Percentiles rank a stretch among this genome's conserved stretches.
Evolutionary conservation across 495 filamentous ascomycete species (phyloP).

Genomic region (Penicillium paradoxum): DNA sequence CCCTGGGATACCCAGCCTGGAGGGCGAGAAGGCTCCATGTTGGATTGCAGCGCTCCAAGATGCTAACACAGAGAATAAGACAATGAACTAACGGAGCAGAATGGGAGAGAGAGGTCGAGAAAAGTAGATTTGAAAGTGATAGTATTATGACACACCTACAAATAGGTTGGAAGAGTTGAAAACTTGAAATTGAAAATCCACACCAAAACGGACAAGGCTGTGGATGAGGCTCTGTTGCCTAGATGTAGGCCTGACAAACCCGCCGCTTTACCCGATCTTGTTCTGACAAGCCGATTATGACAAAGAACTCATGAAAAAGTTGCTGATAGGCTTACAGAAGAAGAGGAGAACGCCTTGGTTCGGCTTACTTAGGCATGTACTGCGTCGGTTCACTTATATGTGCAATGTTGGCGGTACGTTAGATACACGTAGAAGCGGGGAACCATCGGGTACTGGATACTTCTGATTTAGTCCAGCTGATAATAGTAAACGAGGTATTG

Average conservation of each 20-base stretch:
- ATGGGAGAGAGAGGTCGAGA: background rate
- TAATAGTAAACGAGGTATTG: too few species aligned
- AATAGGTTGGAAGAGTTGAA: too few species aligned
- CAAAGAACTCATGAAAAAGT: background rate
- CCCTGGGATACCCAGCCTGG: background rate
- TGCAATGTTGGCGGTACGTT: too few species aligned
- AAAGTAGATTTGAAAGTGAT: too few species aligned
- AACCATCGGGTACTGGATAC: too few species aligned
- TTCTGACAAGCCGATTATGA: background rate
- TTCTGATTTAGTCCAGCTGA: too few species aligned
- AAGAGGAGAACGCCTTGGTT: background rate
- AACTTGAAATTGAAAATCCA: background rate
- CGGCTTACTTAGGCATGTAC: too few species aligned
- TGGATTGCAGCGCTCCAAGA: background rate
- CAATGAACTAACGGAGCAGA: background rate
- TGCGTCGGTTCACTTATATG: too few species aligned
- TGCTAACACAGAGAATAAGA: too few species aligned
- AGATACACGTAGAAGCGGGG: too few species aligned
- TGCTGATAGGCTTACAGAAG: background rate
- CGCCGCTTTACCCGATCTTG: background rate
- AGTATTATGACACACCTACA: too few species aligned
- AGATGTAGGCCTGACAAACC: too few species aligned
- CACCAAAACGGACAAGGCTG: background rate
- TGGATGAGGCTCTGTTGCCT: background rate
- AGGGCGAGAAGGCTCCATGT: background rate